These are phyloP conservation scores for Diaporthe aspalathi DNA, from an alignment of 2,329 filamentous ascomycete species.

Conservation along the genomic window DNA sequence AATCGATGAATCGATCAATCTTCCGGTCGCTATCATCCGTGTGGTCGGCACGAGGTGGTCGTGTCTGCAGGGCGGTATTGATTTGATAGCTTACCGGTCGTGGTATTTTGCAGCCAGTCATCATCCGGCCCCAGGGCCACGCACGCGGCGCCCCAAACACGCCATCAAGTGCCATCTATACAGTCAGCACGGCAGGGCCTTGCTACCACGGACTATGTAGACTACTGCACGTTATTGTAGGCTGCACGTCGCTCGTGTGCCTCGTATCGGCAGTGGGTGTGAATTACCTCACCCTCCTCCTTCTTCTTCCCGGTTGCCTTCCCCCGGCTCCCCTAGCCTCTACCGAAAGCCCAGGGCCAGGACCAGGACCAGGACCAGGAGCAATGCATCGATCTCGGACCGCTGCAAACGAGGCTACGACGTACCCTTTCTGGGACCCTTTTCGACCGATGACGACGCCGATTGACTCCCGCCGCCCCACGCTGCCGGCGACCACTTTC, in stretches of 20 bases:
- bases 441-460: conserved; percentile 10
- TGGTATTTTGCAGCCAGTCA: not conserved
- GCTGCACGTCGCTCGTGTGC: conserved; percentile 27
- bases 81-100: not conserved
- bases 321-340: not conserved
- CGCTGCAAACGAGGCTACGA: conserved; percentile 26
- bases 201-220: too few relatives aligned
- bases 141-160: not conserved
- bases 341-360: not conserved
- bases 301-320: not conserved
- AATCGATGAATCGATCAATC: conserved; percentile 1
- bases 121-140: not conserved
- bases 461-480: not conserved
- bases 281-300: not conserved
- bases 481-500: not conserved
- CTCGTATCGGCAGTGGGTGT: conserved; percentile 32
- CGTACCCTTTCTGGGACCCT: not conserved
- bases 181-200: conserved; percentile 23
- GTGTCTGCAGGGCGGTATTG: not conserved
- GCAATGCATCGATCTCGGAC: not conserved
- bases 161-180: conserved; percentile 16
- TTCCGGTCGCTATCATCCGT: conserved; percentile 5
- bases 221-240: conserved; percentile 20
- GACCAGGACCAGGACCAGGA: not conserved
- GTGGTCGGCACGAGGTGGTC: conserved; percentile 24